Evolutionary conservation across 768 basidiomycete species (phyloP).

Genomic region (Mycena galopus): DNA sequence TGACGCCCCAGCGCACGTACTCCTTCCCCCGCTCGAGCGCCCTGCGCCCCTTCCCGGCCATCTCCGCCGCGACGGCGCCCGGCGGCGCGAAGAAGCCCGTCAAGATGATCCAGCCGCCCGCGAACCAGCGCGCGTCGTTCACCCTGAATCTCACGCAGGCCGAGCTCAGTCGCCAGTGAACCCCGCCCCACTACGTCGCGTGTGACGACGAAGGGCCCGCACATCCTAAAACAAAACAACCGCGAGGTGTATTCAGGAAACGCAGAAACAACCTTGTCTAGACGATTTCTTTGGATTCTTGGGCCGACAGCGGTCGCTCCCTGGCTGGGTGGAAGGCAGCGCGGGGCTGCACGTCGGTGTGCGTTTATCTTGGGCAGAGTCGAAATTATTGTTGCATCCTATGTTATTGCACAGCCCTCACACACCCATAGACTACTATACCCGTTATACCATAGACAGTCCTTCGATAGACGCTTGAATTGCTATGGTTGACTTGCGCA

Average conservation of each 20-base stretch:
- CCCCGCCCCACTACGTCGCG: not conserved
- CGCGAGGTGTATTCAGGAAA: no score
- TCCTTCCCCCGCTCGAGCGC: conserved; percentile 81
- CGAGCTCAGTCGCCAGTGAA: conserved; percentile 77
- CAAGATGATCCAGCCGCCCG: conserved; percentile 86
- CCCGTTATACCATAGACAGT: not conserved
- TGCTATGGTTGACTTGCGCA: no score
- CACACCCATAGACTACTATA: not conserved
- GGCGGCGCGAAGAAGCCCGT: conserved; percentile 61
- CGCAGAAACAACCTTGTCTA: not conserved
- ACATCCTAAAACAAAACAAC: not conserved
- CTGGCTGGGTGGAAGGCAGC: not conserved
- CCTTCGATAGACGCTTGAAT: not conserved
- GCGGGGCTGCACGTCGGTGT: not conserved
- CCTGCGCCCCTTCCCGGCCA: conserved; percentile 81
- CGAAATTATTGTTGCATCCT: not conserved
- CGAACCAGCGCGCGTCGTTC: conserved; percentile 77
- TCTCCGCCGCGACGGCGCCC: conserved; percentile 53
- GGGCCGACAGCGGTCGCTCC: conserved; percentile 2
- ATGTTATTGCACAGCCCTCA: not conserved
- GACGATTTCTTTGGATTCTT: conserved; percentile 5
- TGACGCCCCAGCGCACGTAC: conserved; percentile 57
- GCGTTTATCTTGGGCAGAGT: not conserved
- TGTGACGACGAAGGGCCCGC: no score
- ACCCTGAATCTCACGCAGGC: conserved; percentile 86